Evolutionary conservation across 441 rosid genomes (phyloP), one percentile per base, ranked within the genome.

Genomic region (Macaranga tanarius): DNA sequence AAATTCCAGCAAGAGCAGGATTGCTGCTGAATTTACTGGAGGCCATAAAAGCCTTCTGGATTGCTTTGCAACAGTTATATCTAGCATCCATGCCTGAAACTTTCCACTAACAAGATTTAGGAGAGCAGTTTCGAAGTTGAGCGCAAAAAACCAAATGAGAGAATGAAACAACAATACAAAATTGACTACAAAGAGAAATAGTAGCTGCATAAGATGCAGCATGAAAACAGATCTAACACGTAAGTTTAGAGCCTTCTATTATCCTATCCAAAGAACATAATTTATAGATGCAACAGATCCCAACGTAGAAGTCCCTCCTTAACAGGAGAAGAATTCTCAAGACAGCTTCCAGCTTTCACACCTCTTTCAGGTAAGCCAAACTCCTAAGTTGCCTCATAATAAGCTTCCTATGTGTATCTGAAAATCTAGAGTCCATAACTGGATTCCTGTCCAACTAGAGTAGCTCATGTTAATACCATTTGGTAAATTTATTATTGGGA

Each of bases 11-110:
- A 50, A 83, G 76, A 51, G 91, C 79, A 70, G 96, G 88, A 75
- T 89, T 92, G 67, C 84, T 81, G 67, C 74, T 72, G 5, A 89
- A 84, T 78, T 81, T 91, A 73, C 82, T 79, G 17, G 90, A 66
- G 31, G 75, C 84, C 72, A 85, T 65, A 75, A 92, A 91, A 25
- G 88, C 91, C 45, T 80, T 85, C 42, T 82, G 72, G 62, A 91
- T 87, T 74, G 92, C 82, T 81, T 86, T 85, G 91, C 97, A 95
- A 74, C 97, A 95, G 20, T 83, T 80, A 69, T 89, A 84, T 81
- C 86, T 87, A 60, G 84, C 84, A 73, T 93, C 96, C 98, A 91
- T 92, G 44, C 88, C 98, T 94, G 83, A 60, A 72, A 76, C 51
- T 31, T 72, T 75, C 31, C 61, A 68, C 66, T 19, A n/a, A 31